Evolutionary conservation across 306 rosid genomes (phyloP), one percentile per base, ranked within the genome.

Genomic region (Prunus dulcis): DNA sequence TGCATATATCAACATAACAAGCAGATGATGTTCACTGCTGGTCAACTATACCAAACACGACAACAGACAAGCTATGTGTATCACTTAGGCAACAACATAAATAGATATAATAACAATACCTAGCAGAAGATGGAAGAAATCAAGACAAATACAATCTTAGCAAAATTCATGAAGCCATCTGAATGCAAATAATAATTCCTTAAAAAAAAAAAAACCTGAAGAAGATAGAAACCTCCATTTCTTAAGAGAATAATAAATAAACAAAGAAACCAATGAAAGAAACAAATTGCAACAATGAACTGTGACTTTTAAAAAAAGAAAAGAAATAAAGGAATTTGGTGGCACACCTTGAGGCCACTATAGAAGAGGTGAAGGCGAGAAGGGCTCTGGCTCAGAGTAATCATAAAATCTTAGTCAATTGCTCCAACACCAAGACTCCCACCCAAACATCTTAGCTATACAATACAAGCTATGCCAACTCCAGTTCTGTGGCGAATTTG

Each of bases 341-440:
- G 34, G 41, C 71, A 69, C 72, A 90, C 98, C 97, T 84, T 81
- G 86, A 64, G 98, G 96, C 98, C 98, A 92, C 2, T 74, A 79
- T 6, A 96, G 96, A 66, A 95, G 96, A 50, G 89, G 89, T 46
- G 90, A 78, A 82, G 97, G 98, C 45, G 89, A 82, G 70, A 86
- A 92, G 18, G 91, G 87, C 12, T 79, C 43, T 43, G 90, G 89
- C 65, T 85, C 87, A 57, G 86, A 58, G 38, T 66, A 20, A 67
- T 13, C 28, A 30, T 23, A 69, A 69, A 52, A 19, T 87, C 78
- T 55, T 80, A 60, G 45, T 82, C 68, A 3, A 75, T 81, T 58
- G n/a, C 83, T 76, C 92, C 97, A 88, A 34, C 96, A 91, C 76
- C 85, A 84, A 45, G 88, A 84, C 64, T 87, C 75, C 63, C 82